Percentiles rank a stretch among this genome's conserved stretches.
Conservation (phyloP, 106 monocot species). For the Allium sativum region DNA sequence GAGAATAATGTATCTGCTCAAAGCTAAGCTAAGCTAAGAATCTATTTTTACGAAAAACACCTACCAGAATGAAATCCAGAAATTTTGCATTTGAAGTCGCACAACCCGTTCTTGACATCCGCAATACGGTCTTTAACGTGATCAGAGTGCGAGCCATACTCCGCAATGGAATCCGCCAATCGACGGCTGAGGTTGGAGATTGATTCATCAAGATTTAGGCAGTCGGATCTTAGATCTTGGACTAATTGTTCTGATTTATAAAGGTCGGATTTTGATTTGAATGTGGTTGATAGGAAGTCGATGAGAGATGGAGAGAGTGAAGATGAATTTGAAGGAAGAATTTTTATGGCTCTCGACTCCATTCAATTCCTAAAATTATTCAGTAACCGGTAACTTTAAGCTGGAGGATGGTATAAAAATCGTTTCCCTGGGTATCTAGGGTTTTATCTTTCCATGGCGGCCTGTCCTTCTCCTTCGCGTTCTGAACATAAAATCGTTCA, state of each 20-base stretch:
- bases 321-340: background rate
- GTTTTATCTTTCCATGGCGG: no score
- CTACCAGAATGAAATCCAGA: background rate
- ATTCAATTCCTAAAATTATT: no score
- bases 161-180: constrained; percentile 24
- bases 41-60: background rate
- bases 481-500: no score
- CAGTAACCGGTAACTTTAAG: no score
- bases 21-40: background rate
- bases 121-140: constrained; percentile 15
- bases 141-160: constrained; percentile 30
- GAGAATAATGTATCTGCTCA: background rate
- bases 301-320: constrained; percentile 24
- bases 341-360: background rate
- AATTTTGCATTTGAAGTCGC: constrained; percentile 20
- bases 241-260: constrained; percentile 21
- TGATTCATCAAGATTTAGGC: constrained; percentile 49
- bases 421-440: no score
- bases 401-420: no score
- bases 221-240: constrained; percentile 34
- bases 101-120: constrained; percentile 24
- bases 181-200: constrained; percentile 37
- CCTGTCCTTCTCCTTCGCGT: no score
- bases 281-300: constrained; percentile 34
- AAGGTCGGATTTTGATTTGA: constrained; percentile 34